phyloP scores from a whole-genome alignment of 257 asterid species.

The Ligustrum vulgare region DNA sequence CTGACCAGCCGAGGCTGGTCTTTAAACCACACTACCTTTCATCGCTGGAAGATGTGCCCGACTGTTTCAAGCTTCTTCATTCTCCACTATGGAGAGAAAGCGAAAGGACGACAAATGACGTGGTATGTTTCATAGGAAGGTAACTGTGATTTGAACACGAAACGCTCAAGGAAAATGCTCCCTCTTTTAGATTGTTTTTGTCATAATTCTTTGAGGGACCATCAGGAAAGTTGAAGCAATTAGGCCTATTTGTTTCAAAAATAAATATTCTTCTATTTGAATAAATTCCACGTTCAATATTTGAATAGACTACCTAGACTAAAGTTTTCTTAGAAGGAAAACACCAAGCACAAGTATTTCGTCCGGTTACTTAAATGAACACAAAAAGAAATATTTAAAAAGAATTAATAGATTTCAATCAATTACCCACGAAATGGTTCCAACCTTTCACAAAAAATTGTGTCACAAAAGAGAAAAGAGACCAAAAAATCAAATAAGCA shows the following conservation, averaged over 20 bases:
- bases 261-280: neutral
- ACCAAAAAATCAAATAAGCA: too few relatives aligned
- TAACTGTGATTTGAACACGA: neutral
- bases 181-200: slow-evolving; percentile 8
- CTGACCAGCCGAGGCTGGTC: too few relatives aligned
- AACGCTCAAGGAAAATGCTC: neutral
- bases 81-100: neutral
- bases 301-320: neutral
- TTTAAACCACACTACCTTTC: too few relatives aligned
- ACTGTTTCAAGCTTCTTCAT: slow-evolving; percentile 14
- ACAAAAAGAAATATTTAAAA: too few relatives aligned
- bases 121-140: neutral
- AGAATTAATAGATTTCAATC: too few relatives aligned
- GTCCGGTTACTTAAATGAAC: too few relatives aligned
- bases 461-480: too few relatives aligned
- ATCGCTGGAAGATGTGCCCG: too few relatives aligned
- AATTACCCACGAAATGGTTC: too few relatives aligned
- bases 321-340: neutral
- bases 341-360: too few relatives aligned
- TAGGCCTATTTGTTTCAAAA: neutral
- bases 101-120: neutral
- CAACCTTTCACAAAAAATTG: too few relatives aligned
- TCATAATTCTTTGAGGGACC: slow-evolving; percentile 12
- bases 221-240: slow-evolving; percentile 16
- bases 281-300: neutral